Percentiles rank a stretch among this genome's conserved stretches.
Evolutionary conservation across 2,329 filamentous ascomycete genomes (phyloP).

Genomic region (Delphinella strobiligena): DNA sequence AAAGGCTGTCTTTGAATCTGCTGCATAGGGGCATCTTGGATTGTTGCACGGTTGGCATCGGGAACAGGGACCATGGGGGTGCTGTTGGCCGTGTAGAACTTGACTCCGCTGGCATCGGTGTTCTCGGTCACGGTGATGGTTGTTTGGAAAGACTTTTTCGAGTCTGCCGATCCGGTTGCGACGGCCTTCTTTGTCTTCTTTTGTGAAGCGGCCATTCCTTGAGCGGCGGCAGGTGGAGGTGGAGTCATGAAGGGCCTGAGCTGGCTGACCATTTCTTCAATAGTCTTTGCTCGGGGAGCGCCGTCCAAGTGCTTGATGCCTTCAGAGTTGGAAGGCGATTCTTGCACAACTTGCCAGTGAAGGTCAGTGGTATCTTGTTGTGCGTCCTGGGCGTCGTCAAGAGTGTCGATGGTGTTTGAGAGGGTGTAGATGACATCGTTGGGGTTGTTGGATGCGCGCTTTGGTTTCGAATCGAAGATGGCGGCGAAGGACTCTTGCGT

Average conservation of each 20-base stretch:
- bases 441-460: constrained; percentile 25
- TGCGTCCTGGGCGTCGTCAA: constrained; percentile 20
- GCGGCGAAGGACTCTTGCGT: constrained; percentile 66
- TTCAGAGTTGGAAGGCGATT: constrained; percentile 20
- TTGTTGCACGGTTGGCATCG: constrained; percentile 19
- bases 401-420: constrained; percentile 25
- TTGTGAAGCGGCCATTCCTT: constrained; percentile 31
- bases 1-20: constrained; percentile 36
- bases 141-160: constrained; percentile 11
- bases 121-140: constrained; percentile 37
- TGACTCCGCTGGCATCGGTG: constrained; percentile 37
- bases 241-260: constrained; percentile 73
- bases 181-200: constrained; percentile 7
- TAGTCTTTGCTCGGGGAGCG: constrained; percentile 16
- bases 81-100: constrained; percentile 39
- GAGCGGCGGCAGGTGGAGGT: constrained; percentile 47
- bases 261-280: constrained; percentile 29
- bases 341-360: constrained; percentile 25
- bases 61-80: constrained; percentile 34
- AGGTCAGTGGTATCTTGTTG: constrained; percentile 23
- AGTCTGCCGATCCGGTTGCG: constrained; percentile 8
- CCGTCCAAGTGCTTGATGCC: constrained; percentile 22
- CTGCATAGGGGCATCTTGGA: constrained; percentile 7
- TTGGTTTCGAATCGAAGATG: constrained; percentile 54
- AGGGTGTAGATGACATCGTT: constrained; percentile 34